These are phyloP conservation scores for Smittium culicis DNA, from an alignment of 371 early-diverging fungal species.

Conservation along the genomic window DNA sequence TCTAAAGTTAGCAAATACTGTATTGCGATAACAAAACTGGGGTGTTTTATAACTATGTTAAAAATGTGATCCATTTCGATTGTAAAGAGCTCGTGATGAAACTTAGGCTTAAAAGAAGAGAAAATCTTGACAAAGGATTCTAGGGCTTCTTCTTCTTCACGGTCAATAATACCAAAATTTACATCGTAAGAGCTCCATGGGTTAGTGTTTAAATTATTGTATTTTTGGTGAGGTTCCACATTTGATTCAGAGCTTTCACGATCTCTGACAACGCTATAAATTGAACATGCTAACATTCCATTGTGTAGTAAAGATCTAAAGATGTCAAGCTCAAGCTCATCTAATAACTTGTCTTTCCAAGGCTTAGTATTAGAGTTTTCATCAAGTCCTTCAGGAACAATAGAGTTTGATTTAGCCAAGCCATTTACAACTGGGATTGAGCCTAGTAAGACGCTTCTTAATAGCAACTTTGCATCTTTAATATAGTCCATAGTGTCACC, in stretches of 20 bases:
- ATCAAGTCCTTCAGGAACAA: not conserved
- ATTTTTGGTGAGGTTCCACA: conserved; percentile 2
- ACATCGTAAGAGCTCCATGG: conserved; percentile 23
- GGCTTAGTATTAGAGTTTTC: not conserved
- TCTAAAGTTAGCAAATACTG: conserved; percentile 80
- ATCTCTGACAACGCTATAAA: conserved; percentile 45
- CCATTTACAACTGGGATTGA: conserved; percentile 2
- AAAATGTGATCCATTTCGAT: conserved; percentile 77
- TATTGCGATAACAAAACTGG: conserved; percentile 65
- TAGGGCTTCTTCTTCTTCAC: conserved; percentile 51
- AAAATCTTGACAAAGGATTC: conserved; percentile 86
- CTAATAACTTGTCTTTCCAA: not conserved
- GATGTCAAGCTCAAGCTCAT: conserved; percentile 23
- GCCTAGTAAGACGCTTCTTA: conserved; percentile 8
- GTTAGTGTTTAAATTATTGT: not conserved
- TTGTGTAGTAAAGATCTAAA: conserved; percentile 54
- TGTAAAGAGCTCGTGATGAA: conserved; percentile 89
- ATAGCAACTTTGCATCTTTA: conserved; percentile 8
- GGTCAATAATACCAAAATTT: conserved; percentile 25
- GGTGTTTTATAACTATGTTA: conserved; percentile 63
- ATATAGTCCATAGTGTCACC: not conserved
- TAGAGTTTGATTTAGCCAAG: not conserved
- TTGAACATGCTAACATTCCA: conserved; percentile 71
- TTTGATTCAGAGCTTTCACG: conserved; percentile 34
- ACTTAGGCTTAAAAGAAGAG: conserved; percentile 69